Evolutionary conservation across 345 rosid genomes (phyloP), one percentile per base, ranked within the genome.

Genomic region (Hypericum perforatum): DNA sequence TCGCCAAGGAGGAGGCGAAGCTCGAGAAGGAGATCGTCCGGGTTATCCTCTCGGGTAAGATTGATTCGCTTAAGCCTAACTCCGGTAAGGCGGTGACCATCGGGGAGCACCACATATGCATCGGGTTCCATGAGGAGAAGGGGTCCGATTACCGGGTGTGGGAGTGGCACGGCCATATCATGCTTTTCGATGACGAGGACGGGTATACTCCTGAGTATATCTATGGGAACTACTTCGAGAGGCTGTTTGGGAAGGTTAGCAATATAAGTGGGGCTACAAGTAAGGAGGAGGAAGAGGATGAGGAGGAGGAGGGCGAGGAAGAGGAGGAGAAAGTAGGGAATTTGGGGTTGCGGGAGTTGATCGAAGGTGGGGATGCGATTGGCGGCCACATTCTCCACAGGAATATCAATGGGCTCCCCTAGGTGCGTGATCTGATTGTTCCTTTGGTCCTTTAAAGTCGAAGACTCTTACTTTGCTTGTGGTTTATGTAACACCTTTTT

Each of bases 91-190:
- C 98, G 0, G 91, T 85, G 38, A 74, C 89, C 2, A 70, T 92
- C 57, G 83, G 86, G 45, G 98, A 92, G 37, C 98, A 88, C 69
- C 85, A 88, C 56, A 81, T 92, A 49, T 92, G 98, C 60, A 77
- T 92, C 42, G 95, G 87, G 66, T 92, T 60, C 59, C 94, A 82
- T 16, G 80, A 92, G 63, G 98, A 92, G 38, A 69, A 69, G 32
- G 95, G 73, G 4, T 83, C 94, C 41, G 95, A 82, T 66, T 88
- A 85, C 73, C 82, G 98, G 59, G 94, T 88, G 5, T 92, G 98
- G 98, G 98, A 92, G 76, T 92, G 98, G 98, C 98, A 92, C 39
- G 99, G 99, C 0, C 99, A 92, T 62, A 85, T 92, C 36, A 80
- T 92, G 97, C 52, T 88, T 63, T 88, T 85, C 50, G 97, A 89